A percentile compares a stretch with the other conserved stretches of the same genome.
Evolutionary conservation across 2,329 filamentous ascomycete species (phyloP).

Genomic region (Hypoxylon sp.): DNA sequence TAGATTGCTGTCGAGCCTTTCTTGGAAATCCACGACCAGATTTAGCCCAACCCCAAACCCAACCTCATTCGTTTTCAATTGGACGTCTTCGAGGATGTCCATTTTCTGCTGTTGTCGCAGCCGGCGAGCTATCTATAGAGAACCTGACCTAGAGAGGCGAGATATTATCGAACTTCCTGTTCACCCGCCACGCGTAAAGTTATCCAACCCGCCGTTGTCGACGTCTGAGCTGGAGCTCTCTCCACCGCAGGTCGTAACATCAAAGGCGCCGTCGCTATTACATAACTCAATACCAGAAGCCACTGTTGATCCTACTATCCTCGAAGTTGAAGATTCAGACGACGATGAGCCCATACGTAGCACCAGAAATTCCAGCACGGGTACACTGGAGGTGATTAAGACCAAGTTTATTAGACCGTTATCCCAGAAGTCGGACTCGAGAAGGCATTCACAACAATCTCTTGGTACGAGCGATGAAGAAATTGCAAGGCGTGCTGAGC

Average conservation of each 20-base stretch:
- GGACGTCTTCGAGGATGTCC: conserved; percentile 50
- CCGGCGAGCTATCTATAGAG: conserved; percentile 38
- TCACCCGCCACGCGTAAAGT: conserved; percentile 46
- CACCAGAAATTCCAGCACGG: conserved; percentile 51
- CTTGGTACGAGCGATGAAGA: conserved; percentile 67
- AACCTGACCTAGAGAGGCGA: conserved; percentile 28
- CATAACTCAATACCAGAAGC: conserved; percentile 48
- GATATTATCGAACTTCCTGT: conserved; percentile 44
- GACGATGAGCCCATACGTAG: conserved; percentile 44
- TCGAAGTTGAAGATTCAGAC: conserved; percentile 61
- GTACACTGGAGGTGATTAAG: conserved; percentile 63
- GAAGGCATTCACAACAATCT: conserved; percentile 59
- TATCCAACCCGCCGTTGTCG: conserved; percentile 43
- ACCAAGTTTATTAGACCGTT: conserved; percentile 63
- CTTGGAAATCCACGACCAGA: conserved; percentile 50
- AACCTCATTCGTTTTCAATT: conserved; percentile 37
- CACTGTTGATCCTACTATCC: conserved; percentile 53
- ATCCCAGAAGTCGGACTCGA: conserved; percentile 61
- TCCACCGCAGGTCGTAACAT: conserved; percentile 40
- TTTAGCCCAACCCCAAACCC: conserved; percentile 40
- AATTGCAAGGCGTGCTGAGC: conserved; percentile 68
- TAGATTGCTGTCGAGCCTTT: conserved; percentile 21
- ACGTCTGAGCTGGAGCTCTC: conserved; percentile 45
- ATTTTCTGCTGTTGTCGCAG: conserved; percentile 56
- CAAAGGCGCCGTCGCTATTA: conserved; percentile 45